Percentiles rank a stretch among this genome's conserved stretches.
Conservation (phyloP, 176 grass and related monocot species). For the Carex littledalei region DNA sequence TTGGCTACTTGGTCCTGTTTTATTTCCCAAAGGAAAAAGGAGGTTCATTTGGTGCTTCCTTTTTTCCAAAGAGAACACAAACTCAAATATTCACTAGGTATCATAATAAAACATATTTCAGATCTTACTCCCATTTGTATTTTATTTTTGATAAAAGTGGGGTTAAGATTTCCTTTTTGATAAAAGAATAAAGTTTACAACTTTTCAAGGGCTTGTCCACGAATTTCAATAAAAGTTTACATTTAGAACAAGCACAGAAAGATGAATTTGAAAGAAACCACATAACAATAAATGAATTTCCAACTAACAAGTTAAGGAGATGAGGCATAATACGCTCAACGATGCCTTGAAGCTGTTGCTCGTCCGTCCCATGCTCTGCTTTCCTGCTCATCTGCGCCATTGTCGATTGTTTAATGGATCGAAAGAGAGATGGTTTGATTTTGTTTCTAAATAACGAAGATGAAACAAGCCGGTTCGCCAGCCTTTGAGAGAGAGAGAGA, state of each 20-base stretch:
- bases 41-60: background rate
- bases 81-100: background rate
- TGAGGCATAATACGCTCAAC: constrained; percentile 29
- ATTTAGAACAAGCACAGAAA: background rate
- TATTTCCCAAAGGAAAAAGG: background rate
- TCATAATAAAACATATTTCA: background rate
- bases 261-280: background rate
- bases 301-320: constrained; percentile 37
- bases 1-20: background rate
- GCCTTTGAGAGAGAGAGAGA: background rate
- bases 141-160: too few species aligned
- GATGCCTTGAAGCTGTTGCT: constrained; percentile 12
- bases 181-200: background rate
- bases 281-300: background rate
- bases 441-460: background rate
- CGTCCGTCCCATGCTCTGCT: background rate
- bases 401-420: constrained; percentile 7
- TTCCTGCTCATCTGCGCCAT: constrained; percentile 7
- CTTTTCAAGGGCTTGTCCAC: background rate
- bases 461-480: constrained; percentile 6
- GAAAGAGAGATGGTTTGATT: background rate
- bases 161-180: too few species aligned
- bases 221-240: background rate
- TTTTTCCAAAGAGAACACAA: background rate
- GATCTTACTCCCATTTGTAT: background rate